Evolutionary conservation across 2,329 filamentous ascomycete genomes (phyloP).

Genomic region (Cadophora luteo-olivacea): DNA sequence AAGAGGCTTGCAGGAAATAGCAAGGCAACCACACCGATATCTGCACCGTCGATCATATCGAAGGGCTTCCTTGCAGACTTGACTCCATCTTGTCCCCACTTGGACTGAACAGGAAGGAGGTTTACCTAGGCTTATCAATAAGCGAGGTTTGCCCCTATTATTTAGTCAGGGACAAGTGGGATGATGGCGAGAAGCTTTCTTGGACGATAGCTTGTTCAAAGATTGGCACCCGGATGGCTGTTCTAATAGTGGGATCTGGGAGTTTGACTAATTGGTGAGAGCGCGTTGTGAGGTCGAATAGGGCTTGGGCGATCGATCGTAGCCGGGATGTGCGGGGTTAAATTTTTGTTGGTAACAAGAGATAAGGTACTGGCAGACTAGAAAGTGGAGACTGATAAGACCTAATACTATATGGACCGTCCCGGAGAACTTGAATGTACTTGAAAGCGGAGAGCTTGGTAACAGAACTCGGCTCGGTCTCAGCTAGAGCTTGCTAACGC

Average conservation of each 20-base stretch:
- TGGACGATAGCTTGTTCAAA: background rate
- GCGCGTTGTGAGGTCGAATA: background rate
- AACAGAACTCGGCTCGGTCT: background rate
- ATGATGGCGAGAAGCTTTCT: background rate
- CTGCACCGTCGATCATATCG: background rate
- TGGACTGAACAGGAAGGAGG: conserved; percentile 6
- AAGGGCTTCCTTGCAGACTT: background rate
- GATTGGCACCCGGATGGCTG: background rate
- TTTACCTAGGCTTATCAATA: conserved; percentile 3
- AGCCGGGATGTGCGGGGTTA: background rate
- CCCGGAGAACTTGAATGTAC: background rate
- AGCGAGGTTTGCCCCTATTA: background rate
- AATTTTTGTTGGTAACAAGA: background rate
- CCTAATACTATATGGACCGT: background rate
- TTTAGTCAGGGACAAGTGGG: background rate
- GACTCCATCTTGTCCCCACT: background rate
- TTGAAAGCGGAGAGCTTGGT: background rate
- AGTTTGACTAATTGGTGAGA: background rate
- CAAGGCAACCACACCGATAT: background rate
- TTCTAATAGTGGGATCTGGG: background rate
- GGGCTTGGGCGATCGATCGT: background rate
- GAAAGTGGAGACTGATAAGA: background rate
- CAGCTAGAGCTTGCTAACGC: background rate
- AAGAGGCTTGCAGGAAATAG: background rate
- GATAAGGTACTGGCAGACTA: background rate